Evolutionary conservation across 2,329 filamentous ascomycete genomes (phyloP).

Genomic region (Chaetomiaceae sp.): DNA sequence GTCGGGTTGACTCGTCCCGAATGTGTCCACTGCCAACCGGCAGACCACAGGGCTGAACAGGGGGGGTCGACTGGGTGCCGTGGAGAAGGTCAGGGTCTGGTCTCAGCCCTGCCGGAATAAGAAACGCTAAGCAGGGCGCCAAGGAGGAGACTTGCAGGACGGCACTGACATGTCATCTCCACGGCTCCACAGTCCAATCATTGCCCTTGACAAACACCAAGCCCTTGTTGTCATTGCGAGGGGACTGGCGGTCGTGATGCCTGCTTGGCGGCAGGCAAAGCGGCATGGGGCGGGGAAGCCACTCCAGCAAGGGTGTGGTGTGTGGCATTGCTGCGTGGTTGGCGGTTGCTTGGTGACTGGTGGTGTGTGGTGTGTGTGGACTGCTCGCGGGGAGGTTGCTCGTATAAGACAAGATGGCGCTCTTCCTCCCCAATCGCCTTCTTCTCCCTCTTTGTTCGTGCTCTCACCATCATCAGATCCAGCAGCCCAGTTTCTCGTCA

Average conservation of each 20-base stretch:
- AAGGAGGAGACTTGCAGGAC: neutral
- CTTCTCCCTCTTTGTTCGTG: neutral
- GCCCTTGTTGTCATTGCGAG: neutral
- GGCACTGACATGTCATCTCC: conserved; percentile 13
- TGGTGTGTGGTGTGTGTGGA: no score
- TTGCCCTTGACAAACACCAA: neutral
- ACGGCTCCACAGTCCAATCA: conserved; percentile 5
- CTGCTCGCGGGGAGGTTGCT: neutral
- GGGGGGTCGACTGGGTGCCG: neutral
- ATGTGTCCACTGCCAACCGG: neutral
- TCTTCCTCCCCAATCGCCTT: neutral
- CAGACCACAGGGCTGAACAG: conserved; percentile 9
- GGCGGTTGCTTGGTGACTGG: no score
- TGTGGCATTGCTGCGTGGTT: neutral
- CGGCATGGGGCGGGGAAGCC: neutral
- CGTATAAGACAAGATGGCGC: conserved; percentile 1
- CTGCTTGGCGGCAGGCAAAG: neutral
- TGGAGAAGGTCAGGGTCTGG: neutral
- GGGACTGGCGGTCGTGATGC: neutral
- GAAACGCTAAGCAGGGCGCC: neutral
- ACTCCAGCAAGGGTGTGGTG: neutral
- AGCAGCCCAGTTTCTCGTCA: conserved; percentile 10
- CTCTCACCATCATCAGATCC: conserved; percentile 3
- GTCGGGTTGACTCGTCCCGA: conserved; percentile 8
- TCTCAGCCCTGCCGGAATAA: conserved; percentile 13